Evolutionary conservation across 2,329 filamentous ascomycete genomes (phyloP), one percentile per base, ranked within the genome.

Genomic region (Pleomassaria siparia): DNA sequence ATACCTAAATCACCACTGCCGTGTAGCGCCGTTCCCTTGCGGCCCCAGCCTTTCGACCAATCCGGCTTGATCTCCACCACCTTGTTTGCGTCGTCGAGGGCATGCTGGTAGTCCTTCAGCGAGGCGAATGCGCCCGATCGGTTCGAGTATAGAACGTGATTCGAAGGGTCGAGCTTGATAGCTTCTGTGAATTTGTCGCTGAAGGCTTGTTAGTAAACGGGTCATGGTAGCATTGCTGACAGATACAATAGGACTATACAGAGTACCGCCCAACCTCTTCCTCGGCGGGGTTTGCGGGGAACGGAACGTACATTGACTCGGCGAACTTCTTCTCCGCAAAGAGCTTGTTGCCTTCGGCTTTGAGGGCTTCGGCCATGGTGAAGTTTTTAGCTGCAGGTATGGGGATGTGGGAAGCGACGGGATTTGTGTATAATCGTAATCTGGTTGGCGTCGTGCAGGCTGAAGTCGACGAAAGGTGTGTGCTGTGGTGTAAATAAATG

Each of bases 111-210:
- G 49, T 97, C 84, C 72, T 86, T 89, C 74, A 96, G 88, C 44
- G 94, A 96, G 36, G 92, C 89, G 67, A 95, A 85, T 40, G 83
- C 81, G 50, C 83, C 94, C 24, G 94, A 97, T 60, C 94, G 86
- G 77, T 99, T 99, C 67, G 91, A 97, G 81, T 92, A 99, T 48
- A 99, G 87, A 59, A 99, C 92, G 74, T 99, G 94, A 74, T 99
- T 99, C 53, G 79, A 76, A 41, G 91, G 87, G 55, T 96, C 89
- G 65, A 95, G 75, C 47, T 84, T 87, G 67, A 99, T 96, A 43
- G 94, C 94, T 74, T 96, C 82, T 48, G 91, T 88, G 75, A 99
- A 99, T 70, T 96, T 94, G 60, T 91, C 87, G 72, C 92, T 96
- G 61, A 35, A 40, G 32, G 10, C 28, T 20, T 52, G 51, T 65